Conservation (phyloP, 2,329 filamentous ascomycete genomes). For the Fusarium caatingaense region DNA sequence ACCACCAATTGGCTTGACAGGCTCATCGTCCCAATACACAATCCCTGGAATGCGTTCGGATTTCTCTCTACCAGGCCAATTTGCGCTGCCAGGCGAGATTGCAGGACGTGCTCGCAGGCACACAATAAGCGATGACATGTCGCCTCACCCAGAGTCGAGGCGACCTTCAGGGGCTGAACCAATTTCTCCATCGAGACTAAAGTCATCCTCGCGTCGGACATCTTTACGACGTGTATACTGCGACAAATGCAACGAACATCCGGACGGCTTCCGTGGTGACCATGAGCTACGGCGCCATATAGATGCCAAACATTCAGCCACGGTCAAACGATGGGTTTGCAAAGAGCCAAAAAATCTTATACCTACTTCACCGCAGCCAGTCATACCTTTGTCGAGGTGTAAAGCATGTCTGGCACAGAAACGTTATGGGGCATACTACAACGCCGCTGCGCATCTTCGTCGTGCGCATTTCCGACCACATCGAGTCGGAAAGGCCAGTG, state of each 20-base stretch:
- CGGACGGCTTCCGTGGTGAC: conserved; percentile 88
- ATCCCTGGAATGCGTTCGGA: conserved; percentile 27
- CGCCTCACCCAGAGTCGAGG: conserved; percentile 30
- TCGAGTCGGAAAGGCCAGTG: conserved; percentile 66
- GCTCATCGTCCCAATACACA: conserved; percentile 32
- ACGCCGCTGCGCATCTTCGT: conserved; percentile 68
- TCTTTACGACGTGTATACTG: conserved; percentile 81
- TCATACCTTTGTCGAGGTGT: conserved; percentile 65
- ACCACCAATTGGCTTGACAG: conserved; percentile 11
- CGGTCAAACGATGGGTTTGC: conserved; percentile 68
- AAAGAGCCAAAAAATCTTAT: conserved; percentile 59
- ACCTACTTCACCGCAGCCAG: conserved; percentile 57
- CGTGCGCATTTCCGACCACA: conserved; percentile 68
- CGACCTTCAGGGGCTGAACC: conserved; percentile 56
- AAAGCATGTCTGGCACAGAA: conserved; percentile 68
- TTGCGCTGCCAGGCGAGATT: conserved; percentile 21
- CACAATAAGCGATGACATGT: conserved; percentile 43
- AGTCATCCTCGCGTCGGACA: conserved; percentile 61
- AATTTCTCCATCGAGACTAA: conserved; percentile 50
- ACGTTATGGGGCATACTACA: conserved; percentile 69
- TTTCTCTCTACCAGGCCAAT: conserved; percentile 26
- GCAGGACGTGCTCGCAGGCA: conserved; percentile 39
- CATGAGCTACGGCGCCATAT: conserved; percentile 82
- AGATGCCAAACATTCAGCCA: conserved; percentile 66
- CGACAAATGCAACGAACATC: conserved; percentile 80